A percentile compares a stretch with the other conserved stretches of the same genome.
phyloP scores from a whole-genome alignment of 208 protist species.

The Leishmania amazonensis region DNA sequence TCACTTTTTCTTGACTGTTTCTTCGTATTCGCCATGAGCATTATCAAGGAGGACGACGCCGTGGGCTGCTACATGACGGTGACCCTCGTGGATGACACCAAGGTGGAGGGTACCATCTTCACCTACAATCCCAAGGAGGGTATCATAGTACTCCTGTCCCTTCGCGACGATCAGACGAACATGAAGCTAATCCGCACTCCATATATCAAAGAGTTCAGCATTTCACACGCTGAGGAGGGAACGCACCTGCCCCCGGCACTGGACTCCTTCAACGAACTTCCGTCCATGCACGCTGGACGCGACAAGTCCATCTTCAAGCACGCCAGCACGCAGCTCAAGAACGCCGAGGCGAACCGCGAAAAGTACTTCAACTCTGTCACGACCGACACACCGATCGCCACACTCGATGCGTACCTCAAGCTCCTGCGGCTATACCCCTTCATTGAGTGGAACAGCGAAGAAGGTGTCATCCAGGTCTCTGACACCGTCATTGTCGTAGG shows the following conservation, averaged over 20 bases:
- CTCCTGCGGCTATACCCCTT: conserved; percentile 77
- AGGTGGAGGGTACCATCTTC: conserved; percentile 76
- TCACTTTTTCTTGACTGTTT: background rate
- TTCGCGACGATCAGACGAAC: conserved; percentile 44
- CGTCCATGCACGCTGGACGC: conserved; percentile 83
- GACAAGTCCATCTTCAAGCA: conserved; percentile 87
- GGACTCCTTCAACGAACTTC: conserved; percentile 58
- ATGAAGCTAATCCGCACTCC: conserved; percentile 74
- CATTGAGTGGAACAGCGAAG: conserved; percentile 77
- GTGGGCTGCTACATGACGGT: conserved; percentile 70
- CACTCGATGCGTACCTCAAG: conserved; percentile 63
- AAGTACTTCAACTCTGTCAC: conserved; percentile 50
- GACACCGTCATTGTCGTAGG: conserved; percentile 73
- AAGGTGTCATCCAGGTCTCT: conserved; percentile 73
- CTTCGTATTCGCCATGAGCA: conserved; percentile 39
- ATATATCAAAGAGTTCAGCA: conserved; percentile 75
- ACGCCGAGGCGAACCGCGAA: conserved; percentile 45
- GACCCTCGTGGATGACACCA: conserved; percentile 64
- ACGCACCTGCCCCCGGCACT: conserved; percentile 61
- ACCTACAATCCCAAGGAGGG: conserved; percentile 82
- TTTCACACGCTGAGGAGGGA: conserved; percentile 40
- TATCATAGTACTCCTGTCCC: conserved; percentile 68
- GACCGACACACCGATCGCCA: conserved; percentile 64
- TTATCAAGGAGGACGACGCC: conserved; percentile 60
- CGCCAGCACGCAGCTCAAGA: conserved; percentile 70